Percentiles rank a stretch among this genome's conserved stretches.
These are phyloP conservation scores for Venturiaceae sp. DNA, from an alignment of 2,329 filamentous ascomycete species.

Conservation along the genomic window DNA sequence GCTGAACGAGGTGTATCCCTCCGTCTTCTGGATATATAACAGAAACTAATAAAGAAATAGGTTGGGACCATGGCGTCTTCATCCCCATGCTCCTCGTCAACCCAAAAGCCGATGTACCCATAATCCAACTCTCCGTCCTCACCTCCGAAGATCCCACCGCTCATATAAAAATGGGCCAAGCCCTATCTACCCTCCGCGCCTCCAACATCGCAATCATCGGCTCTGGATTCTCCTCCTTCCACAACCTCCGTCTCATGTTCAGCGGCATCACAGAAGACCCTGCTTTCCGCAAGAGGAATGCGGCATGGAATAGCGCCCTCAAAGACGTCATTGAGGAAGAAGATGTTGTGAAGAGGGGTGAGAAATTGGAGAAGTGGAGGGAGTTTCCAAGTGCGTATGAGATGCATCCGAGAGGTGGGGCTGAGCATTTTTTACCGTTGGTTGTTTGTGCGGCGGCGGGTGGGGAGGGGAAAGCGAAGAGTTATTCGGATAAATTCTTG, in stretches of 20 bases:
- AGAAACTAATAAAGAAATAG: slow-evolving; percentile 12
- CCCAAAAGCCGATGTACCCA: slow-evolving; percentile 41
- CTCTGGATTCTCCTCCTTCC: slow-evolving; percentile 50
- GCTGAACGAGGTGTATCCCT: slow-evolving; percentile 9
- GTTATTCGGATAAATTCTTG: slow-evolving; percentile 39
- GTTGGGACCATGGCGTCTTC: slow-evolving; percentile 55
- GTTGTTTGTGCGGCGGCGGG: slow-evolving; percentile 45
- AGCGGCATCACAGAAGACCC: slow-evolving; percentile 16
- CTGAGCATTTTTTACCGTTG: slow-evolving; percentile 51
- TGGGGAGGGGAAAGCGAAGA: slow-evolving; percentile 30
- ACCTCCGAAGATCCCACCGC: slow-evolving; percentile 37
- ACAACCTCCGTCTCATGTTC: slow-evolving; percentile 44
- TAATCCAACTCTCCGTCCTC: slow-evolving; percentile 50
- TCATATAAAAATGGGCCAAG: slow-evolving; percentile 44
- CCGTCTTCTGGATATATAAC: neutral
- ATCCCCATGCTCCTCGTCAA: slow-evolving; percentile 46
- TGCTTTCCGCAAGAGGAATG: slow-evolving; percentile 20
- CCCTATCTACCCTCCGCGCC: slow-evolving; percentile 39
- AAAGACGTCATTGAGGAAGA: slow-evolving; percentile 28
- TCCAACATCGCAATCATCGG: slow-evolving; percentile 49
- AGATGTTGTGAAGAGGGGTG: slow-evolving; percentile 25
- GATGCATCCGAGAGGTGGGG: slow-evolving; percentile 45
- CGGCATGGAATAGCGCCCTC: slow-evolving; percentile 39
- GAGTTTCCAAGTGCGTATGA: slow-evolving; percentile 37
- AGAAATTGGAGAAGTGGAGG: slow-evolving; percentile 38